Conservation (phyloP, 192 early-diverging fungal species). For the Jimgerdemannia lactiflua region DNA sequence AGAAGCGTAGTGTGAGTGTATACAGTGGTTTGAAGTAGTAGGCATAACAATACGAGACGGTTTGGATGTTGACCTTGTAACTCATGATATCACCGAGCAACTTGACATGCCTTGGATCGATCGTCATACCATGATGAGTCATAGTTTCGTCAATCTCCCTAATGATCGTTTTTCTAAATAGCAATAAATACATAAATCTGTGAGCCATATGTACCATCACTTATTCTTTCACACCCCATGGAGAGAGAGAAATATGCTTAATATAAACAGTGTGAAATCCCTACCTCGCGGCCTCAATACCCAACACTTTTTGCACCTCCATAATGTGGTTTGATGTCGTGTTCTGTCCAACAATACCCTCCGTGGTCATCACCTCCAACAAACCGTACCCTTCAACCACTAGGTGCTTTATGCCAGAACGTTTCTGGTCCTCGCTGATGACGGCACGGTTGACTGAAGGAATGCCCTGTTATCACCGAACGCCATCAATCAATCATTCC, state of each 20-base stretch:
- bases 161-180: constrained; percentile 80
- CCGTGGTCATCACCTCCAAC: constrained; percentile 91
- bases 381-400: constrained; percentile 94
- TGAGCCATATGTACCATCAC: not conserved
- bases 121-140: constrained; percentile 86
- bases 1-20: not conserved
- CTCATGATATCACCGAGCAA: constrained; percentile 98
- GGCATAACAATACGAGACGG: constrained; percentile 2
- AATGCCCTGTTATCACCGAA: constrained; percentile 54
- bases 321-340: constrained; percentile 91
- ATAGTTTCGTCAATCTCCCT: constrained; percentile 87
- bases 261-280: not conserved
- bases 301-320: constrained; percentile 86
- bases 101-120: constrained; percentile 96
- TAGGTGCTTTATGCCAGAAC: constrained; percentile 60
- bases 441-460: constrained; percentile 82
- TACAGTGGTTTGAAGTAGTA: not conserved
- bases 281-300: constrained; percentile 92
- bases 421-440: constrained; percentile 65
- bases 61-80: constrained; percentile 61
- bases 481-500: not conserved
- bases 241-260: constrained; percentile 9
- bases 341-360: constrained; percentile 79
- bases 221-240: not conserved
- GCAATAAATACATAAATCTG: not conserved